Base-by-base conservation (phyloP, 495 filamentous ascomycete genomes). In the Penicillium diatomitis region DNA sequence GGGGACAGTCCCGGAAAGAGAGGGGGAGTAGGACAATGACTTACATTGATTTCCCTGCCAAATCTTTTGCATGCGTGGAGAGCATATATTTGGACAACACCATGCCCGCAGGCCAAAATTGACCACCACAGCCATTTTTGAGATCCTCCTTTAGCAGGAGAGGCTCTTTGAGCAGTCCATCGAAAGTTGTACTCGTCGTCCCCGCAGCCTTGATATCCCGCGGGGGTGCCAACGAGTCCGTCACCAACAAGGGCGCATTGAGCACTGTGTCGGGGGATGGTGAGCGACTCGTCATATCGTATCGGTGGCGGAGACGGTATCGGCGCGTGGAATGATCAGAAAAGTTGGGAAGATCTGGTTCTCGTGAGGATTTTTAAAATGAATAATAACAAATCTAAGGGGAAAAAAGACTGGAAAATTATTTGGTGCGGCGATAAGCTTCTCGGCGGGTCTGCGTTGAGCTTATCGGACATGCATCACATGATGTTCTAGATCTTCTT, bases 101-200 rank as follows among this genome's bases (percentile, higher is more conserved):
- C 80, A 90, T 85, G 7, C 92, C 92, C 2, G 92, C 92, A 0
- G 90, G 92, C 92, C 92, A 97, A 9, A 94, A 71, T 60, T 89
- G 84, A 2, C 92, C 92, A 10, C 92, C 92, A 64, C 91, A 96
- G 55, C 91, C 91, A 56, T 87, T 78, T 45, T 74, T 78, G 9
- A 95, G 74, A 58, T 97, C 88, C 63, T 95, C 88, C 55, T 86
- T 84, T 8, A 97, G 78, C 44, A 78, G 72, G 36, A 98, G 70
- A 6, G 88, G 84, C 30, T 73, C 58, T 10, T 67, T 61, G 10
- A 96, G 73, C 28, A 92, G 77, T 9, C 86, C 86, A 38, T 84
- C 78, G 54, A 98, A 94, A 39, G 83, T 76, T 31, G 88, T 67
- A 12, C 65, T 65, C 3, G 77, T 82, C 32, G 78, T 82, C 10